phyloP scores from a whole-genome alignment of 2,329 filamentous ascomycete species.

The Colletotrichum lindemuthianum region DNA sequence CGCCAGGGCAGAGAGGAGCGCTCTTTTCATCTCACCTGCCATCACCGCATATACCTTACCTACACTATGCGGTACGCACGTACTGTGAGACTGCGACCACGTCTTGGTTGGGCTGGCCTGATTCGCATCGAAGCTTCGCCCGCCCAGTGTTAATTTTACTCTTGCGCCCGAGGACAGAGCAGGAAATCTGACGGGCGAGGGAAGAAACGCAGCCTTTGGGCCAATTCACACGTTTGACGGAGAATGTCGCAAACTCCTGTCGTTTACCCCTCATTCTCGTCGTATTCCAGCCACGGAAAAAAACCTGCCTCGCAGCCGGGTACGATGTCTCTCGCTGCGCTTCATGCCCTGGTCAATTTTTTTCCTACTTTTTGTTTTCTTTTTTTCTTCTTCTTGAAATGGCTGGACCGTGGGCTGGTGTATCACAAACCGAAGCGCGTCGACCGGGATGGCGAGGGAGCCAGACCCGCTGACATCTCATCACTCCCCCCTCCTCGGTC shows the following conservation, averaged over 20 bases:
- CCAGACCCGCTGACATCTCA: neutral
- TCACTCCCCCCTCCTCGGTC: constrained; percentile 5
- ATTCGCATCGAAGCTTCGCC: neutral
- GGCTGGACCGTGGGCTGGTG: too few species aligned
- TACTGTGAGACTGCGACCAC: neutral
- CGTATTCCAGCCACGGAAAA: neutral
- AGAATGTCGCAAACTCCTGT: neutral
- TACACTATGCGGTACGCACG: neutral
- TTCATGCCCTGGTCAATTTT: neutral
- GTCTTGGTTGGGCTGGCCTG: too few species aligned
- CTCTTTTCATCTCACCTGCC: too few species aligned
- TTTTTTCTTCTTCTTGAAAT: too few species aligned
- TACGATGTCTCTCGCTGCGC: neutral
- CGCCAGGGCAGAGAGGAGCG: too few species aligned
- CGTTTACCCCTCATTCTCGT: neutral
- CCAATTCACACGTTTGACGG: too few species aligned
- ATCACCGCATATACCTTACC: neutral
- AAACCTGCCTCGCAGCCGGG: neutral
- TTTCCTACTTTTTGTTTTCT: neutral
- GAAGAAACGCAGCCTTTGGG: too few species aligned
- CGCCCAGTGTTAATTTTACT: neutral
- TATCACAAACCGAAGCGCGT: too few species aligned
- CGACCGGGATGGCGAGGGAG: too few species aligned
- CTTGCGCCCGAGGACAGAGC: neutral
- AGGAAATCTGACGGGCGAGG: too few species aligned